These are phyloP conservation scores for Piromyces finnis DNA, from an alignment of 192 early-diverging fungal species.

Conservation along the genomic window DNA sequence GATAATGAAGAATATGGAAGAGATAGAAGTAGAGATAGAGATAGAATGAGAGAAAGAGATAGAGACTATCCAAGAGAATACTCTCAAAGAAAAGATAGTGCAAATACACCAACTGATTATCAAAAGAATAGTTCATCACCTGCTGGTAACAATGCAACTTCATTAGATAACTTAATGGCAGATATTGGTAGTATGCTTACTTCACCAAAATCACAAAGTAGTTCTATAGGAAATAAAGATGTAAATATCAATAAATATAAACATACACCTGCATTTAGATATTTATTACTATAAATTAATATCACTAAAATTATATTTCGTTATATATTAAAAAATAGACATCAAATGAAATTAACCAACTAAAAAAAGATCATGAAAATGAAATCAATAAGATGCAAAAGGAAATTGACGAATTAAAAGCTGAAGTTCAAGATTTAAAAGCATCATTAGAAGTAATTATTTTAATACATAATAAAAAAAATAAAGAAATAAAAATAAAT, in stretches of 20 bases:
- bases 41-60: background rate
- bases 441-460: constrained; percentile 11
- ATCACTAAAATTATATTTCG: too few species aligned
- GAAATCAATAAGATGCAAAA: constrained; percentile 37
- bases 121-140: background rate
- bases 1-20: background rate
- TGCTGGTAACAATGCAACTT: constrained; percentile 28
- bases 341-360: background rate
- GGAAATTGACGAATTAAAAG: constrained; percentile 47
- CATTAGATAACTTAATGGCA: constrained; percentile 57
- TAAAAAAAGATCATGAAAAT: constrained; percentile 1
- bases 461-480: too few species aligned
- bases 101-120: background rate
- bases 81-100: background rate
- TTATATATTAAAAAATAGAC: too few species aligned
- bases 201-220: constrained; percentile 8
- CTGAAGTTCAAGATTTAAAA: constrained; percentile 19
- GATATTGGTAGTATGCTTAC: constrained; percentile 48
- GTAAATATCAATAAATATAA: constrained; percentile 1
- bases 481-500: too few species aligned
- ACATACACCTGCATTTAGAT: too few species aligned
- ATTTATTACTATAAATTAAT: too few species aligned
- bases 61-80: background rate
- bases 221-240: constrained; percentile 3
- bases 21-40: background rate